Base-by-base conservation (phyloP, 352 stramenopile genomes). In the Aphanomyces invadans region DNA sequence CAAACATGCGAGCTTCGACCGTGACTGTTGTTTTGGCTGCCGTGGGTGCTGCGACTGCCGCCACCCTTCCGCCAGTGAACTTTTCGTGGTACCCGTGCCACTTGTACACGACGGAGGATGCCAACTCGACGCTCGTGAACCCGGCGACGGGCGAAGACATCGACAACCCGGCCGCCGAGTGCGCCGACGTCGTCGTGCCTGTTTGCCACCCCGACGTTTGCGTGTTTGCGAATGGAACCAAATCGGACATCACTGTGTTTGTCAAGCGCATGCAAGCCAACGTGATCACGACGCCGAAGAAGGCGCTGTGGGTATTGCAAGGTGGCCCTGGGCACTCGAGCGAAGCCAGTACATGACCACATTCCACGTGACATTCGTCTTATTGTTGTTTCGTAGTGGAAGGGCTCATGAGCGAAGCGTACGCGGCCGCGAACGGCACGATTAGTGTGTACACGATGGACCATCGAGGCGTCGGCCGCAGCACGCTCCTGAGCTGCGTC, bases 141-240 rank as follows among this genome's bases (percentile, higher is more conserved):
- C 29, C 7, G 25, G 17, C 21, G 9, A 26, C 19, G 15, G 4
- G 0, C 25, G 19, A 7, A 11, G 1, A 9, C 11, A n/a, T 17
- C 0, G 29, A 32, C 12, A 57, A 57, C 49, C 49, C 49, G 2
- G 4, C 19, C 25, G 49, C 36, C 11, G 66, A 78, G 31, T 78
- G 73, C 33, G 71, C 71, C 15, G 51, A 77, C 9, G 74, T 76
- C 64, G 56, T 17, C 0, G 69, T 69, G 2, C 75, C 73, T 3
- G 32, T 78, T 39, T 78, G 74, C 52, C 73, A 80, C 53, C 25
- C 71, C 26, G 69, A 56, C 38, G 66, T 81, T 11, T 81, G 73
- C 45, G 29, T 69, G 10, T n/a, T n/a, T n/a, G n/a, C n/a, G n/a
- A n/a, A n/a, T n/a, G n/a, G n/a, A n/a, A 55, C 57, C 3, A 51